Evolutionary conservation across 768 basidiomycete species (phyloP).

Genomic region (Leccinellum rugosiceps): DNA sequence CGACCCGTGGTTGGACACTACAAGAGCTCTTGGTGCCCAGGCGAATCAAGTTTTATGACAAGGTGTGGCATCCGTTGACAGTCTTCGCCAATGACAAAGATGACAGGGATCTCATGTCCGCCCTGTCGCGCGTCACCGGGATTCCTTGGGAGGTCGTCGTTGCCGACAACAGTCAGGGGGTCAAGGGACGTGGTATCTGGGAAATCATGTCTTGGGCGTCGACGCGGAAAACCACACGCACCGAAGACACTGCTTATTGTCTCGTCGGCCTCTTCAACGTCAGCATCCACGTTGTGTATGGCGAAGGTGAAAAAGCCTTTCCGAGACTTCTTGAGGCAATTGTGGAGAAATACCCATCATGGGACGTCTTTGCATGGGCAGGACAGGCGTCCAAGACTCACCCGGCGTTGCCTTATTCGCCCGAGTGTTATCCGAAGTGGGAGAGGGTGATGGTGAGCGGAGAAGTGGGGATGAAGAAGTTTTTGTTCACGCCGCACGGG

Average conservation of each 20-base stretch:
- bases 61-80: slow-evolving; percentile 21
- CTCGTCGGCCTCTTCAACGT: slow-evolving; percentile 28
- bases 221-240: slow-evolving; percentile 24
- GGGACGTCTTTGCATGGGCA: slow-evolving; percentile 28
- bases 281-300: slow-evolving; percentile 24
- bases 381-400: slow-evolving; percentile 19
- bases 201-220: slow-evolving; percentile 33
- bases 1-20: slow-evolving; percentile 27
- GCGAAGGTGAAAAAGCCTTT: slow-evolving; percentile 31
- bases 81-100: slow-evolving; percentile 14
- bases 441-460: slow-evolving; percentile 8
- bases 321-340: slow-evolving; percentile 24
- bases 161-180: slow-evolving; percentile 19
- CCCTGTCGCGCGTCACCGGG: slow-evolving; percentile 13
- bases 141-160: slow-evolving; percentile 17
- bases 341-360: slow-evolving; percentile 2
- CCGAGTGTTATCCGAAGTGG: slow-evolving; percentile 22
- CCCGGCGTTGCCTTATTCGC: slow-evolving; percentile 17
- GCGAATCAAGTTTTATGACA: slow-evolving; percentile 25
- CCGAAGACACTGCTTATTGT: slow-evolving; percentile 30
- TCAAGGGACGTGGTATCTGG: slow-evolving; percentile 13
- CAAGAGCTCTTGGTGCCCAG: slow-evolving; percentile 28
- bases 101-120: slow-evolving; percentile 4
- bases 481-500: slow-evolving; percentile 13
- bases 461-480: slow-evolving; percentile 12